Base-by-base conservation (phyloP, 2,329 filamentous ascomycete genomes). In the Claviceps monticola region DNA sequence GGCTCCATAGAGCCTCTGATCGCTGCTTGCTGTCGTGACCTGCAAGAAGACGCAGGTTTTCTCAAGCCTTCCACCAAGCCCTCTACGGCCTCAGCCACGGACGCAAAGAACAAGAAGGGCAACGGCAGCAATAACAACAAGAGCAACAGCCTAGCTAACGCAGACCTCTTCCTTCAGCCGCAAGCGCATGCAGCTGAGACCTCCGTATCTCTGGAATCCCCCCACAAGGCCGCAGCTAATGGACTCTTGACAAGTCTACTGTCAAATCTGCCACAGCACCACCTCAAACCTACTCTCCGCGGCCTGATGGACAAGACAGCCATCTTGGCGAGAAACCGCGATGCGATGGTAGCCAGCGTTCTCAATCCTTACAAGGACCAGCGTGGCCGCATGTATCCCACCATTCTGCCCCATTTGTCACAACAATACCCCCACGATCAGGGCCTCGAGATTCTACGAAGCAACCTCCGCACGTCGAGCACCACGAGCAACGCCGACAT, bases 241-340 rank as follows among this genome's bases (percentile, higher is more conserved):
- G 57, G 62, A 6, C 74, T 96, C 16, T 73, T 96, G 13, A 72
- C 79, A 4, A 60, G 72, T 5, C 66, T 87, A 1, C 72, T 94
- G 19, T 74, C 75, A 17, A 73, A 74, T 53, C 67, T 93, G 3
- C 81, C 84, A 1, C 79, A 84, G 52, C 73, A 80, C 48, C 74
- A 80, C 61, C 68, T 95, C 39, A 78, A 84, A n/a, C 79, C 83
- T 8, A 79, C 84, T 2, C 63, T 88, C 19, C 83, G 91, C 50
- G 78, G 82, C 11, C 79, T 88, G 48, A 74, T 95, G 56, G 88
- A 96, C 61, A 84, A 86, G 56, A 87, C 86, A 2, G 85, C 88
- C 19, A 84, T 95, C 52, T 69, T 95, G 21, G 78, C 74, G 5
- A 74, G 76, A 54, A 75, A 83, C 64, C 82, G 81, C 61, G 73